Base-by-base conservation (phyloP, 2,329 filamentous ascomycete species). In the Orbilia ellipsospora region DNA sequence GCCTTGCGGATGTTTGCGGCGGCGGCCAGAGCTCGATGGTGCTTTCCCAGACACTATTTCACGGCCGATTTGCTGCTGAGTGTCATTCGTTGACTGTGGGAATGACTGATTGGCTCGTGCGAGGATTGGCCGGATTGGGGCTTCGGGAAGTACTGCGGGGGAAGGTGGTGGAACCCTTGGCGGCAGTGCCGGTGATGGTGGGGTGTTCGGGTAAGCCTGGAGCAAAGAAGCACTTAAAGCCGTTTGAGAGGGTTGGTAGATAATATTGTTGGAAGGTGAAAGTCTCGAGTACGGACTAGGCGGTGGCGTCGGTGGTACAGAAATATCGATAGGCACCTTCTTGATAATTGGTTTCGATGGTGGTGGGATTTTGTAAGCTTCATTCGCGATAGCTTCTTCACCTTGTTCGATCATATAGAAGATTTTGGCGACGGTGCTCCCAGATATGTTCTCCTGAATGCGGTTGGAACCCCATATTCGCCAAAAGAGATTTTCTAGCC, bases 401-500 rank as follows among this genome's bases (percentile, higher is more conserved):
- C 81, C 80, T 60, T 83, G 81, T 50, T 82, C 82, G 62, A 86
- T 85, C 57, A 82, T 80, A 54, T 82, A 79, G 55, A 86, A 86
- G 52, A 86, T 79, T 4, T 63, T 78, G 8, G 83, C 83, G 65
- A 87, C 78, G 8, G 80, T 82, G 10, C 81, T 80, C 18, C 83
- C 82, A 55, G 80, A 81, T 7, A 86, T 81, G 5, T 79, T 81
- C 13, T 79, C 77, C 16, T 80, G 79, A 13, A 85, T 81, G 6
- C 78, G 78, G 5, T 81, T 78, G 63, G 81, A 84, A 59, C 84
- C 81, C 84, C 84, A 86, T 76, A 86, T 83, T 63, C 85, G 81
- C 85, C 85, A 86, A 78, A 87, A 86, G 31, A 86, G 81, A 78
- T 86, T 85, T 70, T 86, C 84, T n/a, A 86, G 80, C 69, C 85